Percentiles rank a stretch among this genome's conserved stretches.
Conservation (phyloP, 2,329 filamentous ascomycete species). For the Cordyceps sp. region DNA sequence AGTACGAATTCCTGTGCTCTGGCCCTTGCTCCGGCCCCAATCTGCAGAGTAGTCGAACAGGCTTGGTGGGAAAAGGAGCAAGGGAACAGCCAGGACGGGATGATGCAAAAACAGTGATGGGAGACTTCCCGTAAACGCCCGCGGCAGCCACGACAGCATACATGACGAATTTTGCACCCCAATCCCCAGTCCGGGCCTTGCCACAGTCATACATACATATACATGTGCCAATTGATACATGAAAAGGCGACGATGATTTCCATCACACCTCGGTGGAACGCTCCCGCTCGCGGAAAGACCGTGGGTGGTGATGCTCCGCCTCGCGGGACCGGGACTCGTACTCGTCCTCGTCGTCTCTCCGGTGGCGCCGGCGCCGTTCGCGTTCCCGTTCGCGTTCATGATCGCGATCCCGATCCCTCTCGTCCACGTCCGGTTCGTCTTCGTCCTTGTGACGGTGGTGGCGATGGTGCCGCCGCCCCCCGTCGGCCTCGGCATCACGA, state of each 20-base stretch:
- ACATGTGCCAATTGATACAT: background rate
- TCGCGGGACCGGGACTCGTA: constrained; percentile 3
- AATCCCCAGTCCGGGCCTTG: no score
- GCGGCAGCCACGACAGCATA: no score
- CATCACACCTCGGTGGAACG: constrained; percentile 2
- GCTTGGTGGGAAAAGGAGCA: no score
- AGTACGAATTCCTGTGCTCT: no score
- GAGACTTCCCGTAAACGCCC: no score
- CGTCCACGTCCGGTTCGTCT: constrained; percentile 4
- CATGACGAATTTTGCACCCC: no score
- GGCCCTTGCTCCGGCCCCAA: no score
- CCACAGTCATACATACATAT: no score
- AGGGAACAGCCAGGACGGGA: no score
- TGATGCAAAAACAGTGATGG: no score
- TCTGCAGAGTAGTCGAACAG: no score
- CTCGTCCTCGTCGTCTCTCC: constrained; percentile 7
- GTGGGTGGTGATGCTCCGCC: constrained; percentile 6
- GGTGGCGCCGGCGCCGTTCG: constrained; percentile 7
- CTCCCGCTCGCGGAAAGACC: constrained; percentile 8
- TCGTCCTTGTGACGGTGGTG: constrained; percentile 17
- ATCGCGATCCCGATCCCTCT: no score
- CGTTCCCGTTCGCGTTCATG: constrained; percentile 4
- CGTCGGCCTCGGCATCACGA: constrained; percentile 10
- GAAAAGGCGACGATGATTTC: background rate
- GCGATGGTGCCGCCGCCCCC: constrained; percentile 10